Percentiles rank a stretch among this genome's conserved stretches.
phyloP scores from a whole-genome alignment of 2,329 filamentous ascomycete species.

The Pseudogymnoascus sp. region DNA sequence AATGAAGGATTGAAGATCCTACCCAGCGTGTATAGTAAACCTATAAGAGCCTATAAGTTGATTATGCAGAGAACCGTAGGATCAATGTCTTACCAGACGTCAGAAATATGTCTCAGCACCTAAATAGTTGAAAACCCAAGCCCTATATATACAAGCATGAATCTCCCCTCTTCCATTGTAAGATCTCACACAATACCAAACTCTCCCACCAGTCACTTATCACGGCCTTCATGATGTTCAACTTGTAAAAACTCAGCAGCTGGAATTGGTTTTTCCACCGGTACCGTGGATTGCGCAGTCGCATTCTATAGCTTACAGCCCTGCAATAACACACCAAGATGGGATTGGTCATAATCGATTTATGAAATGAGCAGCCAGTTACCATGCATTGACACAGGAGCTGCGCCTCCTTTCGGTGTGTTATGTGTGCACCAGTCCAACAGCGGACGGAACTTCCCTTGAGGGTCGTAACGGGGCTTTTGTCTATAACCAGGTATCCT shows the following conservation, averaged over 20 bases:
- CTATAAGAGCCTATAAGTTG: neutral
- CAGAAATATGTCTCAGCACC: neutral
- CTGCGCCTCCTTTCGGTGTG: neutral
- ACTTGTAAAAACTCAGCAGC: neutral
- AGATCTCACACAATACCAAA: neutral
- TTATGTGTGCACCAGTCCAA: neutral
- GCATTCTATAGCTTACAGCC: neutral
- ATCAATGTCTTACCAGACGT: neutral
- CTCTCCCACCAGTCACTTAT: neutral
- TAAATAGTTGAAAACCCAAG: neutral
- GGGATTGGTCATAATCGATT: neutral
- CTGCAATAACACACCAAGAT: neutral
- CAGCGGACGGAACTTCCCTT: neutral
- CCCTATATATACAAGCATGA: neutral
- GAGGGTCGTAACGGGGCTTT: neutral
- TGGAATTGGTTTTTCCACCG: neutral
- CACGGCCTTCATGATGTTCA: neutral
- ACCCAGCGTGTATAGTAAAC: neutral
- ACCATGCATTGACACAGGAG: neutral
- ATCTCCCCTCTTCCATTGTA: neutral
- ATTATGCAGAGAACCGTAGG: neutral
- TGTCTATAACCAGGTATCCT: neutral
- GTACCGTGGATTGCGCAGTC: neutral
- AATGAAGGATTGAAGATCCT: neutral
- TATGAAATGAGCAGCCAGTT: neutral